phyloP scores from a whole-genome alignment of 1,139 yeast genomes.

The Protomyces gravidus region DNA sequence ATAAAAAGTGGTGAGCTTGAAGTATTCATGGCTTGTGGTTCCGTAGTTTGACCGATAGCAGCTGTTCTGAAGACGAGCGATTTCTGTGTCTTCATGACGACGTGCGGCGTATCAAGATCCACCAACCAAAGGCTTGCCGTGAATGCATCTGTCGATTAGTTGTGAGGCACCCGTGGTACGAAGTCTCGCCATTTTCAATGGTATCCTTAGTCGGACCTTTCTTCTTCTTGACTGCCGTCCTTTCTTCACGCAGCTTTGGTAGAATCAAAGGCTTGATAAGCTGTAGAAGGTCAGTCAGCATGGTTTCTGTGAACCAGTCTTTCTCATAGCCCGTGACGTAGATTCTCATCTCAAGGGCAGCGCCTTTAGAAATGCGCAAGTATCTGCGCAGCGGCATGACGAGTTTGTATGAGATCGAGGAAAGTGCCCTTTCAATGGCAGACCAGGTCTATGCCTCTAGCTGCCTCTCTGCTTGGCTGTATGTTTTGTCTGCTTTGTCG shows the following conservation, averaged over 20 bases:
- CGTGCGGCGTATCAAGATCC: conserved; percentile 9
- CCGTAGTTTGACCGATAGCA: not conserved
- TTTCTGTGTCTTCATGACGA: conserved; percentile 1
- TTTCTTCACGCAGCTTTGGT: conserved; percentile 27
- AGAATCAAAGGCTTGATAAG: conserved; percentile 18
- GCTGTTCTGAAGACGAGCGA: not conserved
- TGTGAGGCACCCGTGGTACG: no score
- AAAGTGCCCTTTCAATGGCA: no score
- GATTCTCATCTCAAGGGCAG: conserved; percentile 23
- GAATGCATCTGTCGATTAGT: no score
- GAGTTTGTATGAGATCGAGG: no score
- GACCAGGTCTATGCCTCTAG: no score
- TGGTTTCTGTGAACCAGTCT: conserved; percentile 3
- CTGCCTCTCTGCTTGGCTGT: no score
- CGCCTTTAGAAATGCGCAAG: conserved; percentile 22
- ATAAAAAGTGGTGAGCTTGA: conserved; percentile 22
- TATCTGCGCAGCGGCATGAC: conserved; percentile 10
- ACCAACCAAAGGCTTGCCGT: conserved; percentile 21
- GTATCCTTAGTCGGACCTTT: conserved; percentile 17
- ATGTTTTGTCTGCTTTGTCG: no score
- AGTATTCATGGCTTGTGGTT: no score
- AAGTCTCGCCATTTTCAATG: conserved; percentile 7
- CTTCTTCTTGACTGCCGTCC: conserved; percentile 7
- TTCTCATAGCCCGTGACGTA: not conserved
- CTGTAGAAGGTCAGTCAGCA: conserved; percentile 4